phyloP scores from a whole-genome alignment of 768 basidiomycete genomes.

The Gymnopilus junonius region DNA sequence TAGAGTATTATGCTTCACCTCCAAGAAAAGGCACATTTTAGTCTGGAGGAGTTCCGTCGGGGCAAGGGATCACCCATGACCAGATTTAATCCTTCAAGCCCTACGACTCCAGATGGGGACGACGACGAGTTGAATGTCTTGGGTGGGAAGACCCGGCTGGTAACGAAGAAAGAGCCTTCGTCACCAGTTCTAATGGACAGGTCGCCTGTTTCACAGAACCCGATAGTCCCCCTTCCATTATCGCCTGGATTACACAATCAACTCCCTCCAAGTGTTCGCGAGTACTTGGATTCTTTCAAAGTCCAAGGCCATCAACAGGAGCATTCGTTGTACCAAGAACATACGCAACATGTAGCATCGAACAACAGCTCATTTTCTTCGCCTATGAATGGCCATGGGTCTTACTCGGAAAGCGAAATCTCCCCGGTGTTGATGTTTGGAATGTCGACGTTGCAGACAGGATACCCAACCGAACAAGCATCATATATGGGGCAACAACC shows the following conservation, averaged over 20 bases:
- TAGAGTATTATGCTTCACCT: constrained; percentile 69
- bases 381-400: constrained; percentile 16
- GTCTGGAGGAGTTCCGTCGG: constrained; percentile 64
- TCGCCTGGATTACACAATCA: constrained; percentile 51
- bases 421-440: constrained; percentile 53
- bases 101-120: constrained; percentile 47
- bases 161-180: constrained; percentile 61
- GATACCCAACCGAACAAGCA: constrained; percentile 38
- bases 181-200: constrained; percentile 61
- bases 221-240: constrained; percentile 73
- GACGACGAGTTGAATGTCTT: constrained; percentile 67
- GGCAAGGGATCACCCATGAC: constrained; percentile 53
- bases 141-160: constrained; percentile 69
- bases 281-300: constrained; percentile 69
- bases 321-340: constrained; percentile 20
- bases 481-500: constrained; percentile 37
- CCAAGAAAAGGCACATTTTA: constrained; percentile 67
- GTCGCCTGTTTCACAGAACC: constrained; percentile 74
- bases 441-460: constrained; percentile 41
- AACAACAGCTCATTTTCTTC: constrained; percentile 15
- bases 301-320: constrained; percentile 26
- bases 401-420: constrained; percentile 39
- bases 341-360: constrained; percentile 12
- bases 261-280: constrained; percentile 66
- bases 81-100: constrained; percentile 41